These are phyloP conservation scores for Aspergillus transmontanensis DNA, from an alignment of 2,329 filamentous ascomycete species.

Conservation along the genomic window DNA sequence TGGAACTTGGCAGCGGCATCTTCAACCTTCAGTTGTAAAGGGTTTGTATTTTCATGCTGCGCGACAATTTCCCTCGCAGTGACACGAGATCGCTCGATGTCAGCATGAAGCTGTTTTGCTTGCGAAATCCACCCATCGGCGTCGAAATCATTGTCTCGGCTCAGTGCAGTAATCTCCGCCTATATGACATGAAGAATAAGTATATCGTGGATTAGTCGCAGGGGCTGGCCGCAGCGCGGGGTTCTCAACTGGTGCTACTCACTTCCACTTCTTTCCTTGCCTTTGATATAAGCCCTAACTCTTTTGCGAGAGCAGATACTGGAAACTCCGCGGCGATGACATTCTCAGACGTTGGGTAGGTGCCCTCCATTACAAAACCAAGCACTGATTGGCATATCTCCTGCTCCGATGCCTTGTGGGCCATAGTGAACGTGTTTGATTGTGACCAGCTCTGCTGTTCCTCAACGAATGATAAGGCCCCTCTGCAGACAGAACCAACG, in stretches of 20 bases:
- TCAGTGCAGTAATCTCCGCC: conserved; percentile 74
- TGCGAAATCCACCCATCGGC: conserved; percentile 85
- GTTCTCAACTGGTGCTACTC: conserved; percentile 10
- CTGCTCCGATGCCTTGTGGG: conserved; percentile 40
- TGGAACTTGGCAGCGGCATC: conserved; percentile 59
- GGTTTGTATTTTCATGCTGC: conserved; percentile 70
- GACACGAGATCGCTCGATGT: conserved; percentile 77
- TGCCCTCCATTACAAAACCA: conserved; percentile 61
- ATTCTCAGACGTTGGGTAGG: conserved; percentile 60
- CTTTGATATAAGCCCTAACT: conserved; percentile 54
- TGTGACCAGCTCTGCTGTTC: background rate
- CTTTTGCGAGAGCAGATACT: conserved; percentile 49
- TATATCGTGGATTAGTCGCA: conserved; percentile 8
- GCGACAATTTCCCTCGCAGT: conserved; percentile 80
- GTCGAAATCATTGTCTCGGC: conserved; percentile 74
- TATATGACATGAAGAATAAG: conserved; percentile 34
- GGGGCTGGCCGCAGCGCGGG: background rate
- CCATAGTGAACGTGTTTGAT: conserved; percentile 27
- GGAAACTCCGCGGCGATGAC: conserved; percentile 57
- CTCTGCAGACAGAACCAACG: background rate
- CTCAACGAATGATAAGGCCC: background rate
- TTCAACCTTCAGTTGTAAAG: conserved; percentile 65
- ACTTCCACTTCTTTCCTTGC: conserved; percentile 59
- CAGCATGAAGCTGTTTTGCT: conserved; percentile 79
- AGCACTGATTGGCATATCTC: conserved; percentile 63